Conservation (phyloP, 371 early-diverging fungal genomes). For the Globomyces sp. region DNA sequence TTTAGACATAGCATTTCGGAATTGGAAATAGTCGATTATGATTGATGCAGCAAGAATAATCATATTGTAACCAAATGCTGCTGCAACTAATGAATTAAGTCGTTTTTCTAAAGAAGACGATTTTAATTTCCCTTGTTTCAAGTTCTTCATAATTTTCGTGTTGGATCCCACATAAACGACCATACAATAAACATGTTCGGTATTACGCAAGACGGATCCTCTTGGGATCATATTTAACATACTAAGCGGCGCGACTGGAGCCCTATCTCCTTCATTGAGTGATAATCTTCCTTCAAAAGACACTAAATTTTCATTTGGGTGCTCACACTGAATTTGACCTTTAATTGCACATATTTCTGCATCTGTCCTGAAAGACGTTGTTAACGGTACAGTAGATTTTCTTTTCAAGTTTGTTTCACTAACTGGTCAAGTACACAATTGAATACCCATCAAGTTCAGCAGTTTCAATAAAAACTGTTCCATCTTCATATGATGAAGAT, state of each 20-base stretch:
- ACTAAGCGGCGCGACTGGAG: conserved; percentile 29
- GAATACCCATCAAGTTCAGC: conserved; percentile 64
- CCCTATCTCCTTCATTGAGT: conserved; percentile 14
- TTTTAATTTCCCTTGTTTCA: conserved; percentile 46
- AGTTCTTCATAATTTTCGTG: conserved; percentile 54
- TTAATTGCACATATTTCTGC: conserved; percentile 19
- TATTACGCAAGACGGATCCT: conserved; percentile 58
- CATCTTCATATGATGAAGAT: conserved; percentile 42
- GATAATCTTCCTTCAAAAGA: conserved; percentile 47
- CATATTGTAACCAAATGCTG: conserved; percentile 44
- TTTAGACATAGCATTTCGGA: conserved; percentile 18
- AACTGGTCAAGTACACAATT: neutral
- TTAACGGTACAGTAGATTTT: conserved; percentile 28
- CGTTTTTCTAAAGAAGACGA: conserved; percentile 51
- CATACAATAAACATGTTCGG: conserved; percentile 41
- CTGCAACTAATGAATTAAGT: conserved; percentile 54
- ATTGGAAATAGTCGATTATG: conserved; percentile 28
- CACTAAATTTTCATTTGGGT: conserved; percentile 49
- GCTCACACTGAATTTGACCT: conserved; percentile 47
- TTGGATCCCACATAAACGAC: conserved; percentile 53
- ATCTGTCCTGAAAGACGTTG: conserved; percentile 15
- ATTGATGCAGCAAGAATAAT: conserved; percentile 31
- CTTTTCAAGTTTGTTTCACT: conserved; percentile 66
- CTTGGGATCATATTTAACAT: conserved; percentile 52
- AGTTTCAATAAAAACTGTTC: conserved; percentile 66